Conservation (phyloP, 495 filamentous ascomycete genomes). For the Talaromyces thailandensis region DNA sequence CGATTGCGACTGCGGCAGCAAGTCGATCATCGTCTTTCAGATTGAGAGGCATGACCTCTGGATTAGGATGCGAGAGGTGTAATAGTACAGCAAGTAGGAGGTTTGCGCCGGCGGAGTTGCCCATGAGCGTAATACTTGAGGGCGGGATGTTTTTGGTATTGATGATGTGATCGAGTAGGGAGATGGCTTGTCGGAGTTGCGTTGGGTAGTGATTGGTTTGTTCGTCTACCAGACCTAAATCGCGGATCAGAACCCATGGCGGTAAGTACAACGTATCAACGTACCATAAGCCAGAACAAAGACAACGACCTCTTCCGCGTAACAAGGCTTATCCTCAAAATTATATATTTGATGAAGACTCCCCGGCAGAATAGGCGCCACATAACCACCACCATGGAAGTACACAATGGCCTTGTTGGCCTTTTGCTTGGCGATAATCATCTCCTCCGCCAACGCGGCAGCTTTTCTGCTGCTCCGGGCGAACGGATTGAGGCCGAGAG, state of each 20-base stretch:
- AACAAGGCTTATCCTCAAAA: not conserved
- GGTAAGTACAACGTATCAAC: not conserved
- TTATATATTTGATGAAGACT: not conserved
- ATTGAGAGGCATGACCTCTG: slow-evolving; percentile 4
- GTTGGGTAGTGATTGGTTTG: slow-evolving; percentile 9
- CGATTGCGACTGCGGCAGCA: slow-evolving; percentile 6
- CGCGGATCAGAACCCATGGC: not conserved
- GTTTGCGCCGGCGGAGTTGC: slow-evolving; percentile 10
- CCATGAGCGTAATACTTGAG: slow-evolving; percentile 6
- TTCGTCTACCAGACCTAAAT: not conserved
- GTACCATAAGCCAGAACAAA: not conserved
- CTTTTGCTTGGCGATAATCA: slow-evolving; percentile 11
- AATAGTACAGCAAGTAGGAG: slow-evolving; percentile 8
- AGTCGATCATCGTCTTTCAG: not conserved
- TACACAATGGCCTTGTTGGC: slow-evolving; percentile 49
- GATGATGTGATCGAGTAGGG: not conserved
- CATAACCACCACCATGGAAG: slow-evolving; percentile 38
- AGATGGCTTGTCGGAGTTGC: slow-evolving; percentile 4
- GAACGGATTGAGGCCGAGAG: not conserved
- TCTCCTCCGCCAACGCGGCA: not conserved
- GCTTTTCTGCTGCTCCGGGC: not conserved
- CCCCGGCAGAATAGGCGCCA: not conserved
- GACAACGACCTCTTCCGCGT: not conserved
- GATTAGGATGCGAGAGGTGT: slow-evolving; percentile 9
- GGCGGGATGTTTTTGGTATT: not conserved